Evolutionary conservation across 2,329 filamentous ascomycete species (phyloP).

Genomic region (Fusarium graminum): DNA sequence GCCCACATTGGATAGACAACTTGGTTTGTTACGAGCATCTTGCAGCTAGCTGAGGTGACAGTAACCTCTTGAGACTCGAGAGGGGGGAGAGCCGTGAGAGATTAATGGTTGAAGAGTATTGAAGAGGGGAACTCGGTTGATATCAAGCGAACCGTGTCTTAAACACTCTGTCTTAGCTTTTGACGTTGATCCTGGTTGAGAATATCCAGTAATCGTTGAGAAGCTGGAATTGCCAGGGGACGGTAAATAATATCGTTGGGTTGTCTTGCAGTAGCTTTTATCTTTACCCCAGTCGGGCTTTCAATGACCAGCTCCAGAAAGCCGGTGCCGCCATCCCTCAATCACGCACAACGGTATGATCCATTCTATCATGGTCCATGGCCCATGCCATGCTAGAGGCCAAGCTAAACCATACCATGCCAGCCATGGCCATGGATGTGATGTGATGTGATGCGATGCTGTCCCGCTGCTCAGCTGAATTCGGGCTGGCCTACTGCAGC

Average conservation of each 20-base stretch:
- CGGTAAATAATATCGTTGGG: constrained; percentile 13
- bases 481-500: constrained; percentile 25
- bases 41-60: constrained; percentile 14
- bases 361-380: constrained; percentile 36
- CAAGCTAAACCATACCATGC: background rate
- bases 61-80: background rate
- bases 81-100: background rate
- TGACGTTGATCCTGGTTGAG: background rate
- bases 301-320: constrained; percentile 19
- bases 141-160: background rate
- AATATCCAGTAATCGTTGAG: constrained; percentile 11
- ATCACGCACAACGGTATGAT: constrained; percentile 33
- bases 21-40: constrained; percentile 35
- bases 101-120: constrained; percentile 4
- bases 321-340: constrained; percentile 39
- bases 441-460: background rate
- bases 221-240: background rate
- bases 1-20: constrained; percentile 25
- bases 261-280: constrained; percentile 12
- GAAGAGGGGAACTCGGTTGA: background rate
- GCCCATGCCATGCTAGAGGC: constrained; percentile 5
- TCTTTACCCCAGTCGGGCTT: constrained; percentile 19
- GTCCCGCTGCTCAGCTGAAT: constrained; percentile 41
- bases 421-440: constrained; percentile 31
- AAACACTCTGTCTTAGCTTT: background rate